A percentile compares a stretch with the other conserved stretches of the same genome.
Conservation (phyloP, 1,139 yeast species). For the Kodamaea sp. region DNA sequence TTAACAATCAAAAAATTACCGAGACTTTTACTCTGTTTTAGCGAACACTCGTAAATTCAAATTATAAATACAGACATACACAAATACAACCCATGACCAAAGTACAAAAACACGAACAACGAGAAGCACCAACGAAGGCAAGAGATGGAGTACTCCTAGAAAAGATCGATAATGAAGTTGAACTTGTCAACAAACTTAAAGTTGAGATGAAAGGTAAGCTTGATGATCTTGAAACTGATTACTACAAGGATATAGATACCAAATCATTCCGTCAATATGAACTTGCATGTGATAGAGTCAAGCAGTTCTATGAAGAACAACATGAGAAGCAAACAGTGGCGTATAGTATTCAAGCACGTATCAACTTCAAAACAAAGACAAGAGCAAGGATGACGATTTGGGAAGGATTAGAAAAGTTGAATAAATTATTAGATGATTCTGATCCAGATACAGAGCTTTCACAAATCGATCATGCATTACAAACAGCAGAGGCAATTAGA, state of each 20-base stretch:
- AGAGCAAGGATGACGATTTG: constrained; percentile 68
- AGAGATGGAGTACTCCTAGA: constrained; percentile 25
- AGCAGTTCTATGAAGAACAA: constrained; percentile 63
- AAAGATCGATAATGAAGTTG: constrained; percentile 35
- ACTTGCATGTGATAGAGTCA: constrained; percentile 65
- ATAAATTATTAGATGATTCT: constrained; percentile 62
- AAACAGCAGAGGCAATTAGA: constrained; percentile 73
- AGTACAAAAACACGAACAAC: constrained; percentile 1
- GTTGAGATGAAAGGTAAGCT: constrained; percentile 12
- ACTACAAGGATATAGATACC: constrained; percentile 31
- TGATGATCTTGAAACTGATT: constrained; percentile 1
- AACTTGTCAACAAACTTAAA: constrained; percentile 29
- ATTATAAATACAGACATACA: too few relatives aligned
- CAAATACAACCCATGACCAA: not conserved
- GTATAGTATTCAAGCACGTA: constrained; percentile 66
- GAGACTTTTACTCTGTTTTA: too few relatives aligned
- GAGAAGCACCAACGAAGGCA: constrained; percentile 2
- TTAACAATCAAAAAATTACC: too few relatives aligned
- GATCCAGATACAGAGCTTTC: constrained; percentile 76
- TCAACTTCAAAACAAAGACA: constrained; percentile 62
- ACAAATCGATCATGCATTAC: constrained; percentile 72
- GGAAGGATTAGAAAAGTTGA: constrained; percentile 65
- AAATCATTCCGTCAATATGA: constrained; percentile 62
- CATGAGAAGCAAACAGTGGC: constrained; percentile 72
- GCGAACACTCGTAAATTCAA: too few relatives aligned